Evolutionary conservation across 495 filamentous ascomycete species (phyloP).

Genomic region (Daldinia caldariorum): DNA sequence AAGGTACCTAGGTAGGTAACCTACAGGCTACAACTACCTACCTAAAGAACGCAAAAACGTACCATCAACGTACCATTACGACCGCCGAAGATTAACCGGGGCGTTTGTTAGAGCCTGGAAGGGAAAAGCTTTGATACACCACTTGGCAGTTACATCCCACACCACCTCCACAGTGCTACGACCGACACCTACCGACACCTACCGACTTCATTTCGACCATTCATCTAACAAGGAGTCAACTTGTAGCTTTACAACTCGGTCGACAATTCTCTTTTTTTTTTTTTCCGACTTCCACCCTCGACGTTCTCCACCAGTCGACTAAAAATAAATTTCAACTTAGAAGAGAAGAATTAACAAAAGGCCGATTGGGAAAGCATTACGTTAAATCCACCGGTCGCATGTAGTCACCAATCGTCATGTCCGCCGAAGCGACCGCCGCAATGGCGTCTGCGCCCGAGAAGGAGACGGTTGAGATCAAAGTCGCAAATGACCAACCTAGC

Average conservation of each 20-base stretch:
- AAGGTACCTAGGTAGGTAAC: no score
- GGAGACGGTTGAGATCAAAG: slow-evolving; percentile 32
- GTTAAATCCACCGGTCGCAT: slow-evolving; percentile 43
- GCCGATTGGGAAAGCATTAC: slow-evolving; percentile 3
- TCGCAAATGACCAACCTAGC: slow-evolving; percentile 32
- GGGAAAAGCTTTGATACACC: slow-evolving; percentile 30
- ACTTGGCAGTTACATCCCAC: slow-evolving; percentile 29
- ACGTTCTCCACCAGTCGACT: neutral
- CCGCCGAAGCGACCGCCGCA: slow-evolving; percentile 47
- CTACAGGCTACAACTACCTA: no score
- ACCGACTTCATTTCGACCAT: slow-evolving; percentile 41
- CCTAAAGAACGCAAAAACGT: slow-evolving; percentile 31
- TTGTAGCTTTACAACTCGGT: slow-evolving; percentile 18
- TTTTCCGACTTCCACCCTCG: neutral
- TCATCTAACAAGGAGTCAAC: slow-evolving; percentile 34
- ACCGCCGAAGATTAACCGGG: slow-evolving; percentile 34
- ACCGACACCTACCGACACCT: slow-evolving; percentile 25
- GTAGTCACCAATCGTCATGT: slow-evolving; percentile 47
- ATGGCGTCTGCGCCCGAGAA: slow-evolving; percentile 43
- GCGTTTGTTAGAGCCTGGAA: slow-evolving; percentile 6
- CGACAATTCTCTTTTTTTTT: slow-evolving; percentile 22
- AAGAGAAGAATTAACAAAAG: slow-evolving; percentile 8
- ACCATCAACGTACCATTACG: slow-evolving; percentile 38
- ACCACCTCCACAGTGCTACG: slow-evolving; percentile 35
- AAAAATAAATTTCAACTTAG: neutral